A percentile compares a stretch with the other conserved stretches of the same genome.
These are phyloP conservation scores for Ustanciosporium gigantosporum DNA, from an alignment of 1,284 basidiomycete species.

Conservation along the genomic window DNA sequence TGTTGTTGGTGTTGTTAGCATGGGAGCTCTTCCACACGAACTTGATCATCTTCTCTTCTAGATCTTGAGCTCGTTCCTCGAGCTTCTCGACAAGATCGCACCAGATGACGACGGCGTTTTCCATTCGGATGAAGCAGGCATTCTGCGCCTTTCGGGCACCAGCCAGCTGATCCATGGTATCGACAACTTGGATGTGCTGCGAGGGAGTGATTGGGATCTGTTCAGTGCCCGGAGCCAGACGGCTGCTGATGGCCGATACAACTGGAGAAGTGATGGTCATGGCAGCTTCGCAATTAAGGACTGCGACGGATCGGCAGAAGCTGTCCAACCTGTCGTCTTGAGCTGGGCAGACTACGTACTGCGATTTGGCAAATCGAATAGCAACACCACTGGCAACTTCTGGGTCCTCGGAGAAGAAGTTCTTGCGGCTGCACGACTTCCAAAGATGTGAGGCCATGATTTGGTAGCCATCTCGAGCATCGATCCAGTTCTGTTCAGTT, in stretches of 20 bases:
- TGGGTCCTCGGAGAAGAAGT: constrained; percentile 17
- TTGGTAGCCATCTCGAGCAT: constrained; percentile 31
- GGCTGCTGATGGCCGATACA: constrained; percentile 70
- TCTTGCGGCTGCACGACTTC: constrained; percentile 12
- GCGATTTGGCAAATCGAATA: constrained; percentile 33
- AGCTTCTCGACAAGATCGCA: constrained; percentile 69
- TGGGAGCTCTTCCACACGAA: constrained; percentile 69
- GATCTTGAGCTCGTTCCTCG: constrained; percentile 63
- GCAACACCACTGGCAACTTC: constrained; percentile 25
- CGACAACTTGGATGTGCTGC: constrained; percentile 39
- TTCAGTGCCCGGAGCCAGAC: constrained; percentile 56
- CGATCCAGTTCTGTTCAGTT: constrained; percentile 19
- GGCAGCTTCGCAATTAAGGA: constrained; percentile 76
- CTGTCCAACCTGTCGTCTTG: constrained; percentile 10
- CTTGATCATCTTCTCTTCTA: constrained; percentile 77
- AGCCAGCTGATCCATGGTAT: constrained; percentile 69
- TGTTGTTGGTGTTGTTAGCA: constrained; percentile 10
- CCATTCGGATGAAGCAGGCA: constrained; percentile 78
- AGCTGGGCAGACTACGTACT: constrained; percentile 33
- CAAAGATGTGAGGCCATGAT: constrained; percentile 39
- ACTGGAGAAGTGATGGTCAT: constrained; percentile 78
- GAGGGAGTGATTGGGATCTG: constrained; percentile 41
- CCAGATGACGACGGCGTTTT: constrained; percentile 76
- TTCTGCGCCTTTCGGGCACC: constrained; percentile 79
- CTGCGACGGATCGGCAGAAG: constrained; percentile 66